Evolutionary conservation across 2,329 filamentous ascomycete species (phyloP).

Genomic region (Sclerotinia subarctica): DNA sequence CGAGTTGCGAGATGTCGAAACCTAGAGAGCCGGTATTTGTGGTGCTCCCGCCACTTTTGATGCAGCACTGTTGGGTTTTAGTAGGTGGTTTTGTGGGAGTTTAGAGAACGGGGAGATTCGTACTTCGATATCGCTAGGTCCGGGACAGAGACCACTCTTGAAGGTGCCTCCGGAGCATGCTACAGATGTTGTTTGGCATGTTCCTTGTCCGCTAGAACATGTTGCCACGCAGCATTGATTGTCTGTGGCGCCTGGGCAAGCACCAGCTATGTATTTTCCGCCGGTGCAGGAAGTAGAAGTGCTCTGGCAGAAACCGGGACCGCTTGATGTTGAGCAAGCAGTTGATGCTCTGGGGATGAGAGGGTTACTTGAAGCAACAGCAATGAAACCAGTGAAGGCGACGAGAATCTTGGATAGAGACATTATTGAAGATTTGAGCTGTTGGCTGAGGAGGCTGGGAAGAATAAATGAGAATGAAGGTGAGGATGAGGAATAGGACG

Average conservation of each 20-base stretch:
- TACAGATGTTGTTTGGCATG: constrained; percentile 23
- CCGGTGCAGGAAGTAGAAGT: constrained; percentile 24
- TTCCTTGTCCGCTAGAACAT: constrained; percentile 24
- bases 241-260: constrained; percentile 25
- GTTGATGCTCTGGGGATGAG: constrained; percentile 21
- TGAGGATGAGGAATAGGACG: neutral
- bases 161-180: constrained; percentile 24
- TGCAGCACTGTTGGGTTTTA: constrained; percentile 24
- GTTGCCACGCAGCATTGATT: constrained; percentile 29
- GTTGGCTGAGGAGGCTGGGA: too few species aligned
- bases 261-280: constrained; percentile 19
- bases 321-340: constrained; percentile 23
- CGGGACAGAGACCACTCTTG: constrained; percentile 25
- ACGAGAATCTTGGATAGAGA: neutral
- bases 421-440: neutral
- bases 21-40: constrained; percentile 18
- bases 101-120: neutral
- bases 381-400: neutral
- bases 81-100: neutral
- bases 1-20: constrained; percentile 25
- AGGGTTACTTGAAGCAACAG: constrained; percentile 6
- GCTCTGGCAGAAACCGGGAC: constrained; percentile 24
- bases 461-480: neutral
- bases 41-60: constrained; percentile 13
- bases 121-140: constrained; percentile 24